phyloP scores from a whole-genome alignment of 2,329 filamentous ascomycete genomes.

The Talaromyces albobiverticillius region DNA sequence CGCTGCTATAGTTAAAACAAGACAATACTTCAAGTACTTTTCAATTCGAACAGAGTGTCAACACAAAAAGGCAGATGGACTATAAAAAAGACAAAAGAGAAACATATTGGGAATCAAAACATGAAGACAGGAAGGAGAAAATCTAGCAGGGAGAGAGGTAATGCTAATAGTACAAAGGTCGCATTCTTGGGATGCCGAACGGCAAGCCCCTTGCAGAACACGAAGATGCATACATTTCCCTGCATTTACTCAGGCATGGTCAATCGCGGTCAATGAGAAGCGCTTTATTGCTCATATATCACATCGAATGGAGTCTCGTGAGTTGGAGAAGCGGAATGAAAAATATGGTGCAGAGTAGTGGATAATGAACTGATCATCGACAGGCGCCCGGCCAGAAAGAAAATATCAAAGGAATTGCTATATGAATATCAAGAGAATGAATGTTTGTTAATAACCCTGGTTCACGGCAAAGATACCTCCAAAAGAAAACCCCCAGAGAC shows the following conservation, averaged over 20 bases:
- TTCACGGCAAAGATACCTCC: background rate
- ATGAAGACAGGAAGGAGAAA: background rate
- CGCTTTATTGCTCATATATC: conserved; percentile 6
- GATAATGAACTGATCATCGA: conserved; percentile 5
- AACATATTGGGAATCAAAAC: conserved; percentile 14
- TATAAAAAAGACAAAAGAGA: conserved; percentile 6
- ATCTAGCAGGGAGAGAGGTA: background rate
- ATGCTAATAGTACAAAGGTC: conserved; percentile 13
- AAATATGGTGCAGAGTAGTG: background rate
- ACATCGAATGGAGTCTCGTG: conserved; percentile 7
- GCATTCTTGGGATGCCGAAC: background rate
- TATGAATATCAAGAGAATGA: background rate
- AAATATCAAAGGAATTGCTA: background rate
- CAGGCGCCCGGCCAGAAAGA: conserved; percentile 2
- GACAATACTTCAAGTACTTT: conserved; percentile 7
- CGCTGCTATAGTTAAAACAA: no score
- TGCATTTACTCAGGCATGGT: background rate
- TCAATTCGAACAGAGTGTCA: conserved; percentile 9
- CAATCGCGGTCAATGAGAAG: conserved; percentile 3
- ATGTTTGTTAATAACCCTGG: conserved; percentile 2
- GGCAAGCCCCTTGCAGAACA: background rate
- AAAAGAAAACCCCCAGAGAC: background rate
- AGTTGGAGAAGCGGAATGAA: conserved; percentile 2
- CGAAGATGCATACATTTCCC: conserved; percentile 7
- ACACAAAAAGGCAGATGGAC: conserved; percentile 5